Percentiles rank a stretch among this genome's conserved stretches.
These are phyloP conservation scores for Sugiyamaella xylanicola DNA, from an alignment of 1,139 yeast species.

Conservation along the genomic window DNA sequence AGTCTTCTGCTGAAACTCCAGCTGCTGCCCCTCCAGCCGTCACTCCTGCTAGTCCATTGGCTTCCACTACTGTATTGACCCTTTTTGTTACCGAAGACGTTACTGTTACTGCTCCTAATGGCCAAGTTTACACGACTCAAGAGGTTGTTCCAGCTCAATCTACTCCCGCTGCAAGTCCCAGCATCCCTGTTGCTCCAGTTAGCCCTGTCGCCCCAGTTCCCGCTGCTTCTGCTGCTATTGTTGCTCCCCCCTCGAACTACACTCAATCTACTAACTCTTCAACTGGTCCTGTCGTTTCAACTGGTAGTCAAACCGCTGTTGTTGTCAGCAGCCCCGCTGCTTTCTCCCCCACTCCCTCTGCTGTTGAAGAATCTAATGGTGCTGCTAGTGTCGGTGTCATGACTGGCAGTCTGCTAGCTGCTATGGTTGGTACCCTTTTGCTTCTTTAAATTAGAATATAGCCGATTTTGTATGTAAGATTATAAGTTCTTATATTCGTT, in stretches of 20 bases:
- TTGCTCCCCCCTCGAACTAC: constrained; percentile 12
- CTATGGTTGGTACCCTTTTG: constrained; percentile 9
- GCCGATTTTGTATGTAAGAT: background rate
- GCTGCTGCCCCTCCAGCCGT: constrained; percentile 11
- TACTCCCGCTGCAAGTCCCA: constrained; percentile 9
- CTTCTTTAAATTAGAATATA: constrained; percentile 7
- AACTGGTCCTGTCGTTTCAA: background rate
- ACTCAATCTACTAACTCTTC: constrained; percentile 14
- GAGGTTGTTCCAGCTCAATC: constrained; percentile 17
- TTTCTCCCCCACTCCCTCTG: constrained; percentile 15
- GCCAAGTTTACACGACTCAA: constrained; percentile 15
- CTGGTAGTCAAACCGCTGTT: constrained; percentile 8
- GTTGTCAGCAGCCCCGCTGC: constrained; percentile 9
- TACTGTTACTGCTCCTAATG: constrained; percentile 14
- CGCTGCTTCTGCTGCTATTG: too few species aligned
- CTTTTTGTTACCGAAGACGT: constrained; percentile 16
- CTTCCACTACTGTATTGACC: constrained; percentile 12
- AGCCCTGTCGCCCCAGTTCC: too few species aligned
- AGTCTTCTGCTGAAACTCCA: background rate
- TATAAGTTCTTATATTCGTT: background rate
- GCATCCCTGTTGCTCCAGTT: constrained; percentile 1
- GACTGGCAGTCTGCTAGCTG: constrained; percentile 11
- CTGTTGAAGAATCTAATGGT: constrained; percentile 17
- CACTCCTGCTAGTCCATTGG: constrained; percentile 2
- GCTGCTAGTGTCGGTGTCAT: constrained; percentile 23